Percentiles rank a stretch among this genome's conserved stretches.
Conservation (phyloP, 2,329 filamentous ascomycete genomes). For the Colletotrichum higginsianum region DNA sequence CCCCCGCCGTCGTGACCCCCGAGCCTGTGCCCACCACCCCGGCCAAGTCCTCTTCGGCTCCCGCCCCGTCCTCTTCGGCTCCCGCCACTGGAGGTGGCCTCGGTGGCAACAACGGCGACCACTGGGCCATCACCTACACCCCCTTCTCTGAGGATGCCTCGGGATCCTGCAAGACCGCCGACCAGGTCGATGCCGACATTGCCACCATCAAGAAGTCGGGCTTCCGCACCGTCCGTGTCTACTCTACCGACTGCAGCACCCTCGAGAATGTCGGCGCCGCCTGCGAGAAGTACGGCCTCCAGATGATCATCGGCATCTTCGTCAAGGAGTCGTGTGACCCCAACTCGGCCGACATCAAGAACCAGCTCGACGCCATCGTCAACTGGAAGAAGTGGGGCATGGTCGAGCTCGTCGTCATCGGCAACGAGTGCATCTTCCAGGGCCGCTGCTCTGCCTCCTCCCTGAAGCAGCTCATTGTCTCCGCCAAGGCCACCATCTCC, state of each 20-base stretch:
- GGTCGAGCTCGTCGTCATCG: constrained; percentile 86
- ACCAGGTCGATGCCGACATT: constrained; percentile 74
- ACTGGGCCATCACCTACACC: constrained; percentile 86
- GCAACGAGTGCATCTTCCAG: constrained; percentile 92
- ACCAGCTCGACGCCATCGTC: constrained; percentile 82
- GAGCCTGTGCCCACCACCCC: constrained; percentile 42
- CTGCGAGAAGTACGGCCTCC: constrained; percentile 76
- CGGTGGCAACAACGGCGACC: constrained; percentile 61
- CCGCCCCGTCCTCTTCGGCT: constrained; percentile 45
- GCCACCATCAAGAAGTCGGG: constrained; percentile 73
- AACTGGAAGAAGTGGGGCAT: constrained; percentile 80
- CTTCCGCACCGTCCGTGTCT: constrained; percentile 83
- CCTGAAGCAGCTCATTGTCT: constrained; percentile 79
- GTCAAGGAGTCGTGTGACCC: constrained; percentile 77
- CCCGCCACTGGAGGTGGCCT: constrained; percentile 51
- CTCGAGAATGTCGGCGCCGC: constrained; percentile 82
- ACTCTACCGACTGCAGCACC: constrained; percentile 91
- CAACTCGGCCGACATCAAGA: constrained; percentile 71
- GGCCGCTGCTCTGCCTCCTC: constrained; percentile 74
- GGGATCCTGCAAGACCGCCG: constrained; percentile 76
- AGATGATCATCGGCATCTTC: constrained; percentile 90
- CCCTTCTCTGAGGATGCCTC: constrained; percentile 71
- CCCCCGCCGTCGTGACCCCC: constrained; percentile 45
- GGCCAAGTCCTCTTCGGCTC: constrained; percentile 45
- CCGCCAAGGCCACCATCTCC: constrained; percentile 75